phyloP scores from a whole-genome alignment of 2,329 filamentous ascomycete species.

The Ophiobolus disseminans region DNA sequence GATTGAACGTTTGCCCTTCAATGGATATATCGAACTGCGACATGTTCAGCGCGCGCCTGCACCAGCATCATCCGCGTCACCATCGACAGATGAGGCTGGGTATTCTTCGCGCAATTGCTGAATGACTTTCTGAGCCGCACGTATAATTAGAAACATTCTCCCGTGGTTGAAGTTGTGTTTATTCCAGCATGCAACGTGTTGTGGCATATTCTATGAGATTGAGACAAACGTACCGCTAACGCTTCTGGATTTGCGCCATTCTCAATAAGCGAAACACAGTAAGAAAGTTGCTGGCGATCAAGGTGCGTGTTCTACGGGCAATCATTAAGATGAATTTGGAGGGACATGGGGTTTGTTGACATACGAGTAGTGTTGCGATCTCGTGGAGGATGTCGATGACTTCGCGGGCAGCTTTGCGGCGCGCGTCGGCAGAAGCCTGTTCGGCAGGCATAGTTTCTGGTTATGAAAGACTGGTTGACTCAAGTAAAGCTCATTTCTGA shows the following conservation, averaged over 20 bases:
- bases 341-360: constrained; percentile 31
- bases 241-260: constrained; percentile 97
- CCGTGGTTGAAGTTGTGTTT: neutral
- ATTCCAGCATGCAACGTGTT: too few relatives aligned
- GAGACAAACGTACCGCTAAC: constrained; percentile 73
- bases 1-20: too few relatives aligned
- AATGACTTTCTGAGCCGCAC: constrained; percentile 53
- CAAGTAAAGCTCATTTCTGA: too few relatives aligned
- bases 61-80: constrained; percentile 29
- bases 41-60: constrained; percentile 32
- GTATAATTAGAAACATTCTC: constrained; percentile 11
- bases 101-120: constrained; percentile 54
- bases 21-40: too few relatives aligned
- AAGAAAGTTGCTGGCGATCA: constrained; percentile 86
- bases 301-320: constrained; percentile 82
- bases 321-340: constrained; percentile 1
- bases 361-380: constrained; percentile 86
- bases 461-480: too few relatives aligned
- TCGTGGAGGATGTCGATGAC: constrained; percentile 82
- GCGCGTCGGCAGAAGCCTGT: constrained; percentile 51
- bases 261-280: constrained; percentile 96
- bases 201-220: too few relatives aligned
- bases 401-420: constrained; percentile 79
- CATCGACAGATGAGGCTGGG: constrained; percentile 38
- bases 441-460: constrained; percentile 24